These are phyloP conservation scores for Penicillium salamii DNA, from an alignment of 495 filamentous ascomycete species.

Conservation along the genomic window DNA sequence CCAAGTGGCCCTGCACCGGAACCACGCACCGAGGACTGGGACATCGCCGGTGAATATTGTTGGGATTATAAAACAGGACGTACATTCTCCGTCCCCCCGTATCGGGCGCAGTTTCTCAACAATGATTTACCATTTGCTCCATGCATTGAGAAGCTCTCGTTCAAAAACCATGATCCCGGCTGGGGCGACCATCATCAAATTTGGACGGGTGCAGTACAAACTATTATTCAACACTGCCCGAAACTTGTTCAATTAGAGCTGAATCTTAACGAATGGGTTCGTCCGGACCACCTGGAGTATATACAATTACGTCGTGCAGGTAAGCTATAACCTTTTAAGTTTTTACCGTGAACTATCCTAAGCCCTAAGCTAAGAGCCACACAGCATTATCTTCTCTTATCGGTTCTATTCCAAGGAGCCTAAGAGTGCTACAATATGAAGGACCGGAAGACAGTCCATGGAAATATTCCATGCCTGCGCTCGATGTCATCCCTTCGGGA, in stretches of 20 bases:
- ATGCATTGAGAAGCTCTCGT: slow-evolving; percentile 2
- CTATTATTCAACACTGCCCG: background rate
- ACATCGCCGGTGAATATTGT: background rate
- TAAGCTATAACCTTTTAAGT: background rate
- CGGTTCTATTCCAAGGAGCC: background rate
- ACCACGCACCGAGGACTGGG: background rate
- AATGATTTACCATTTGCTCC: background rate
- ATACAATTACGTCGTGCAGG: background rate
- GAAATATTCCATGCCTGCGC: background rate
- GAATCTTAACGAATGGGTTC: background rate
- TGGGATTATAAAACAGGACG: background rate
- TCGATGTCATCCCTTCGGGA: slow-evolving; percentile 1
- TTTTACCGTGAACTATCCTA: background rate
- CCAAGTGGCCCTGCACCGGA: background rate
- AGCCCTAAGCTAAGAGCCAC: background rate
- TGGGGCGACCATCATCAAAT: background rate
- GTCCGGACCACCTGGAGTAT: slow-evolving; percentile 1
- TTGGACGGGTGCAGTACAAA: background rate
- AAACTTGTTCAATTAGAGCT: background rate
- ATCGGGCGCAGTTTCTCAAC: background rate
- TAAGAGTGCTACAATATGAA: background rate
- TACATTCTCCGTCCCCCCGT: background rate
- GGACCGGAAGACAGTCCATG: background rate
- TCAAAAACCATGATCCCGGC: background rate
- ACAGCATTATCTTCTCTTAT: background rate